phyloP scores from a whole-genome alignment of 768 basidiomycete genomes.

The Rhizopogon rudus region DNA sequence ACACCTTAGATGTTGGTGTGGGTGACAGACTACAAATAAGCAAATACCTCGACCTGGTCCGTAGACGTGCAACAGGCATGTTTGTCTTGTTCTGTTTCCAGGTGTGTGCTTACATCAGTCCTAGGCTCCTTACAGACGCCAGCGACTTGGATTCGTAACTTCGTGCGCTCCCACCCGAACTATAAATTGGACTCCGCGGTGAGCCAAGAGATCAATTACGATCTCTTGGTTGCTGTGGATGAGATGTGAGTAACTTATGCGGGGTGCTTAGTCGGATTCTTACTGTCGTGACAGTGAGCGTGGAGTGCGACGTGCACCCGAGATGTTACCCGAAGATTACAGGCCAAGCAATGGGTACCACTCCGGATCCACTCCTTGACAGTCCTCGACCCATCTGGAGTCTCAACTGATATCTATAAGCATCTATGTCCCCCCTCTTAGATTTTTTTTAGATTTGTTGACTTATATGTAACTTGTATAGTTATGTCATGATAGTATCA shows the following conservation, averaged over 20 bases:
- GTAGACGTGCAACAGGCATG: conserved; percentile 74
- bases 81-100: conserved; percentile 2
- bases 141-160: conserved; percentile 91
- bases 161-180: conserved; percentile 85
- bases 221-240: conserved; percentile 84
- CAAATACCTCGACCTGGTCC: conserved; percentile 77
- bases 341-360: conserved; percentile 28
- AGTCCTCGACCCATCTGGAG: too few species aligned
- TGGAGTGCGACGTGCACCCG: conserved; percentile 55
- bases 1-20: conserved; percentile 74
- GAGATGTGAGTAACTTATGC: conserved; percentile 65
- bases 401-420: background rate
- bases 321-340: conserved; percentile 61
- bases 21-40: conserved; percentile 57
- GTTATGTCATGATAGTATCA: too few species aligned
- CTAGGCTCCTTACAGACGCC: conserved; percentile 78
- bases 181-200: conserved; percentile 95
- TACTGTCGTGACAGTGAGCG: conserved; percentile 46
- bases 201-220: conserved; percentile 88
- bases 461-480: background rate
- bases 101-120: conserved; percentile 2
- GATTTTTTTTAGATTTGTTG: background rate
- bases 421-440: background rate
- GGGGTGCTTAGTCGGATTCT: background rate
- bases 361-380: conserved; percentile 20